Evolutionary conservation across 495 filamentous ascomycete genomes (phyloP).

Genomic region (Umbilicaria muhlenbergii): DNA sequence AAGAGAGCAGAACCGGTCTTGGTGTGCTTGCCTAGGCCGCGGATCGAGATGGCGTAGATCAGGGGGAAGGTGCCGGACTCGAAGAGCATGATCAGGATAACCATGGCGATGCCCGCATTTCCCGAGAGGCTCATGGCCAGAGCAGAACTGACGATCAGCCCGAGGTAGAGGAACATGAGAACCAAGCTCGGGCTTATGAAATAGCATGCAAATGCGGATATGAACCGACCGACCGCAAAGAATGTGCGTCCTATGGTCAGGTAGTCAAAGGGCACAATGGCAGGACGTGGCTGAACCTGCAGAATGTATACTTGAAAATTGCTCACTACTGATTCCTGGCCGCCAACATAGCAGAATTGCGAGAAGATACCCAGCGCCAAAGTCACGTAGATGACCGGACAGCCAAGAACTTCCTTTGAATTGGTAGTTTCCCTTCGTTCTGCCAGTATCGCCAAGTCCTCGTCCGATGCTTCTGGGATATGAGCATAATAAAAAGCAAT

Average conservation of each 20-base stretch:
- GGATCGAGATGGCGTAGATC: conserved; percentile 43
- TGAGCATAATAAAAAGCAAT: conserved; percentile 49
- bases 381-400: conserved; percentile 41
- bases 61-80: conserved; percentile 46
- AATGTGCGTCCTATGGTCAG: conserved; percentile 39
- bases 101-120: conserved; percentile 29
- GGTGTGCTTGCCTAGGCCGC: conserved; percentile 43
- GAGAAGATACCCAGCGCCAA: conserved; percentile 39
- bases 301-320: conserved; percentile 28
- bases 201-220: conserved; percentile 36
- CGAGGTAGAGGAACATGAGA: conserved; percentile 38
- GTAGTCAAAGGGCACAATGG: conserved; percentile 25
- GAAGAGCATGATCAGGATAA: conserved; percentile 43
- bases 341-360: conserved; percentile 51
- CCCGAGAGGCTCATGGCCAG: conserved; percentile 39
- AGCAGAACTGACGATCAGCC: conserved; percentile 36
- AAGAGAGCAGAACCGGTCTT: conserved; percentile 40
- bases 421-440: conserved; percentile 35
- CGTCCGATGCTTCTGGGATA: conserved; percentile 51
- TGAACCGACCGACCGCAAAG: conserved; percentile 48
- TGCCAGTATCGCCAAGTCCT: conserved; percentile 41
- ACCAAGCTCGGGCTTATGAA: conserved; percentile 47
- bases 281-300: conserved; percentile 16
- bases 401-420: conserved; percentile 24
- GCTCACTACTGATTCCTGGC: conserved; percentile 42